phyloP scores from a whole-genome alignment of 2,329 filamentous ascomycete species.

The Aspergillus ochraceus region DNA sequence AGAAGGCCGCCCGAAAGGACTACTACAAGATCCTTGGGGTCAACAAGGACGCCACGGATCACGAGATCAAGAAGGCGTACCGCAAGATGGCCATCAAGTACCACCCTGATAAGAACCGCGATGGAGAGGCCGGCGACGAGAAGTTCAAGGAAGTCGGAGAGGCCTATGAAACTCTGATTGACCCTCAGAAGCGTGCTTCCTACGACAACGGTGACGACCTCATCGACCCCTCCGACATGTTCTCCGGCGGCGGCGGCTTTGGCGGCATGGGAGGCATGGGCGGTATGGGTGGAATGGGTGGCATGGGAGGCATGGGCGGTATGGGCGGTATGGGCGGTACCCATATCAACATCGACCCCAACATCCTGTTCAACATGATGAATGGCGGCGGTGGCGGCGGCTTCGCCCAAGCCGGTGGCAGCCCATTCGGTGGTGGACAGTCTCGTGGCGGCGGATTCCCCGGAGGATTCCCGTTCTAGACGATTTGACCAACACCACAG shows the following conservation, averaged over 20 bases:
- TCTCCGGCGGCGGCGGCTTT: constrained; percentile 60
- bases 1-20: constrained; percentile 96
- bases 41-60: constrained; percentile 78
- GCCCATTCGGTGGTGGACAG: constrained; percentile 37
- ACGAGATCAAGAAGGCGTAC: constrained; percentile 94
- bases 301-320: constrained; percentile 56
- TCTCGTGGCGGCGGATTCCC: constrained; percentile 50
- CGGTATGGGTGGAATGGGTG: constrained; percentile 46
- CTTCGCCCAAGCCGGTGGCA: constrained; percentile 53
- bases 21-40: constrained; percentile 97
- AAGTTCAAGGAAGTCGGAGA: constrained; percentile 98
- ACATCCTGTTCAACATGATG: constrained; percentile 84
- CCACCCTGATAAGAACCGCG: constrained; percentile 95
- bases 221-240: constrained; percentile 84
- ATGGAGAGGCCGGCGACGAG: constrained; percentile 75
- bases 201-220: constrained; percentile 95
- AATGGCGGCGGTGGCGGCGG: constrained; percentile 57
- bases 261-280: constrained; percentile 59
- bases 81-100: constrained; percentile 90
- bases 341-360: constrained; percentile 64
- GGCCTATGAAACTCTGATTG: constrained; percentile 92
- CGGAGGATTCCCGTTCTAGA: constrained; percentile 60
- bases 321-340: constrained; percentile 54
- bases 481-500: background rate
- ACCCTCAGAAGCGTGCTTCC: constrained; percentile 83